Base-by-base conservation (phyloP, 208 protist genomes). In the Acanthamoeba quina region DNA sequence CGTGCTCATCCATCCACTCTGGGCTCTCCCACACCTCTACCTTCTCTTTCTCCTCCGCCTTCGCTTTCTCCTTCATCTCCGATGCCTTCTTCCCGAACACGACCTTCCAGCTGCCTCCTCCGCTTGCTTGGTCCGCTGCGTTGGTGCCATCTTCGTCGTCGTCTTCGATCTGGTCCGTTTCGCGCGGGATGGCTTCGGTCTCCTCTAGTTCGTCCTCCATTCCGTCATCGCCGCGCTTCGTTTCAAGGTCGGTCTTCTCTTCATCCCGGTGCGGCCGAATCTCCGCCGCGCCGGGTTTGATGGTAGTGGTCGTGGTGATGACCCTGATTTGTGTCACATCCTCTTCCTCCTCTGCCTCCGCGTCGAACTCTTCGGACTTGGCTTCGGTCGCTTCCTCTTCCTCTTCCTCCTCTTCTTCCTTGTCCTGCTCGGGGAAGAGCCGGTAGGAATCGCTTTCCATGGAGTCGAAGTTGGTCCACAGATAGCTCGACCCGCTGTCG, bases 401-500 rank as follows among this genome's bases (percentile, higher is more conserved):
- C 4, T 76, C 68, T 4, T 76, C 68, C 2, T 44, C 68, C 7
- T 76, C 68, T 5, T 37, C 19, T 11, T 76, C 31, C 31, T 44
- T 26, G 10, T 44, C n/a, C 11, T 44, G 3, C 31, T 76, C 29
- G 68, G 68, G 68, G 29, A 76, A 76, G 7, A 76, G 68, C 4
- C 68, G 68, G 19, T 76, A 76, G 34, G 68, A 76, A n/a, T 76
- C 68, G 34, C 68, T 76, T 26, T 76, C 68, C 10, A 64, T n/a
- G 58, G n/a, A 76, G 11, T 76, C 68, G n/a, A n/a, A 7, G 68
- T 76, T 41, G 68, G 68, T 76, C 68, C 68, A 76, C 68, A 76
- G 26, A n/a, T 47, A 76, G 68, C 68, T 76, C 68, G 68, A 76
- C n/a, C 68, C 68, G 68, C 68, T 76, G 26, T 76, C 68, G 26